Evolutionary conservation across 345 rosid genomes (phyloP), one percentile per base, ranked within the genome.

Genomic region (Heritiera littoralis): DNA sequence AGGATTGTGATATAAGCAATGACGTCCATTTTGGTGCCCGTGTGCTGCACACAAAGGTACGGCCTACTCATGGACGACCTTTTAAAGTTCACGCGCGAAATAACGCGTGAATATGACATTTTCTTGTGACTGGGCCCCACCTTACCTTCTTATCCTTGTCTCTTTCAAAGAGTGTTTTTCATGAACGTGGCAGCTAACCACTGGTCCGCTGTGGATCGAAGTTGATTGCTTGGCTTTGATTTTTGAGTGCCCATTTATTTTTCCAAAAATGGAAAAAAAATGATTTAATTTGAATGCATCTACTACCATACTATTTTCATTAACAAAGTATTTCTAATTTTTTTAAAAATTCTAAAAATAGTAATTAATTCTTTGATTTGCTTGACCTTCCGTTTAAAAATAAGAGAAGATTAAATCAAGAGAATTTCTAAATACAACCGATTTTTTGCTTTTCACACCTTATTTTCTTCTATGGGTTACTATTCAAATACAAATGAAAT

Each of bases 181-280:
- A 32, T 40, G 5, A 7, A 82, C 85, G 89, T 83, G 89, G 83
- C 60, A 8, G 1, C 51, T 52, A 56, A 73, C 14, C 14, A 80
- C 74, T 76, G 83, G 82, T 4, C 5, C 0, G 3, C 7, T 20
- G 30, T 5, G 14, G 70, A 73, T 70, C 4, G 60, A 60, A 48
- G 43, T 64, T 46, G 81, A 79, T 78, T 45, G 28, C 75, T 80
- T 74, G 61, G 35, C 3, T 35, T 35, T 35, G 38, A 35, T 35
- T 35, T 35, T 35, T 35, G 38, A 35, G 38, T 35, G 38, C 3
- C 38, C 38, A 0, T 35, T 35, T 35, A 2, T 35, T 72, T 72
- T 72, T 52, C 43, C 7, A 17, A 20, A 18, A 41, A 6, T 35
- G 3, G 2, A 0, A 56, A 56, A 56, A 73, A 40, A 1, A 52